Base-by-base conservation (phyloP, 2,329 filamentous ascomycete genomes). In the Colletotrichum nymphaeae region DNA sequence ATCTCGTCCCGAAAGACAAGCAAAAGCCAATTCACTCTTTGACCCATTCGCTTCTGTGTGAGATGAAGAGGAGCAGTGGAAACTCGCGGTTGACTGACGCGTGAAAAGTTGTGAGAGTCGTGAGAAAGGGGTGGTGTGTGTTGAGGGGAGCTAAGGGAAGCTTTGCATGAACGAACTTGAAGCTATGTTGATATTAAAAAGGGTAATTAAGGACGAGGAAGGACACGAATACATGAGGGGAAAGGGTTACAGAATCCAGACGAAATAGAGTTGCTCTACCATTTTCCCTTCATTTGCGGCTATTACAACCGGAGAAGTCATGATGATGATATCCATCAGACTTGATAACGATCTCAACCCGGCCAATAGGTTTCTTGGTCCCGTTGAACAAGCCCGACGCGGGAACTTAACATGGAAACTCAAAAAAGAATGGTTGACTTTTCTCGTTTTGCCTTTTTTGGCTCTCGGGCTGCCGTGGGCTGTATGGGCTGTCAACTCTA, bases 171-270 rank as follows among this genome's bases (percentile, higher is more conserved):
- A 63, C 58, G 28, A 35, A 26, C n/a, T 19, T 30, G 57, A 69
- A 63, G 65, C 52, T 42, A 58, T 69, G 63, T 16, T 63, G 37
- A 64, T 22, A 26, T 64, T 58, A 52, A 58, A 68, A 68, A 57
- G 35, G 26, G 58, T 32, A 72, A 67, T 57, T 55, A 37, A 59
- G 53, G 53, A 73, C 55, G 30, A 73, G 55, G 32, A 69, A 56
- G 59, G 59, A 60, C 59, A 30, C 42, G 55, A 35, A 42, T 69
- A 26, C 42, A 64, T 32, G 37, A 46, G 53, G 37, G 42, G 22
- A 32, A n/a, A 32, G 14, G 16, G 55, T 57, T 35, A 56, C 53
- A 62, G 55, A 53, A 53, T 42, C 32, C 19, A 19, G 55, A 57
- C 55, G 55, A 32, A 55, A 63, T 49, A 53, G 49, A 49, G 62